phyloP scores from a whole-genome alignment of 148 eudicot genomes.

The Simmondsia chinensis region DNA sequence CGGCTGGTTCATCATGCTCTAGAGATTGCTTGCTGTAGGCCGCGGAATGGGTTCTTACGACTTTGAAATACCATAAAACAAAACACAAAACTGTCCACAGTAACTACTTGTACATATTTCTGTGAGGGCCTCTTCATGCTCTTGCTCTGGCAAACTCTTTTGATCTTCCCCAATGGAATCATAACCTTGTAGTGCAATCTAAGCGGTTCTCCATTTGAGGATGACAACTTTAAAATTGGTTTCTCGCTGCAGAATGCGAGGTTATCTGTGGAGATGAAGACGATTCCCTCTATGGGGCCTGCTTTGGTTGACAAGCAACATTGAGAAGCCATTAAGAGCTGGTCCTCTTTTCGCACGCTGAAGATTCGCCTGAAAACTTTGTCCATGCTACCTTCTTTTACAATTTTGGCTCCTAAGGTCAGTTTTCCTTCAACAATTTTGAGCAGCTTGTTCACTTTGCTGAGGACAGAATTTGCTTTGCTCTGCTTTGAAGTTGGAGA shows the following conservation, averaged over 20 bases:
- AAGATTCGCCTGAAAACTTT: conserved; percentile 14
- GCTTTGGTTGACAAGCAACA: conserved; percentile 12
- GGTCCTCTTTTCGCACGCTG: conserved; percentile 16
- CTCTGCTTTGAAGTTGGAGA: background rate
- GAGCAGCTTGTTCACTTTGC: conserved; percentile 6
- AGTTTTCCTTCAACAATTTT: conserved; percentile 13
- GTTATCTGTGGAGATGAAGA: conserved; percentile 17
- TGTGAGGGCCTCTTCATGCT: conserved; percentile 21
- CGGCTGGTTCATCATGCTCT: background rate
- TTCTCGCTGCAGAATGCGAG: conserved; percentile 19
- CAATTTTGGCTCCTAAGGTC: conserved; percentile 8
- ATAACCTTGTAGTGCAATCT: conserved; percentile 18
- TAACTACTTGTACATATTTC: conserved; percentile 29
- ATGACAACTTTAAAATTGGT: conserved; percentile 7
- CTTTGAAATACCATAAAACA: conserved; percentile 38
- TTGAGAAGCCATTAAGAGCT: conserved; percentile 8
- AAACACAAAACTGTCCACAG: conserved; percentile 25
- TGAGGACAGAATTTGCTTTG: conserved; percentile 1
- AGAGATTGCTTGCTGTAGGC: conserved; percentile 13
- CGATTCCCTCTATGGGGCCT: conserved; percentile 12
- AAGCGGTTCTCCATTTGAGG: conserved; percentile 11
- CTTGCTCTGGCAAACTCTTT: conserved; percentile 18
- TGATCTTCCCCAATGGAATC: conserved; percentile 33
- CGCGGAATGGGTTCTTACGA: conserved; percentile 17
- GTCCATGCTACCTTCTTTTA: conserved; percentile 2